Conservation (phyloP, 345 rosid genomes). For the Camelina sativa region DNA sequence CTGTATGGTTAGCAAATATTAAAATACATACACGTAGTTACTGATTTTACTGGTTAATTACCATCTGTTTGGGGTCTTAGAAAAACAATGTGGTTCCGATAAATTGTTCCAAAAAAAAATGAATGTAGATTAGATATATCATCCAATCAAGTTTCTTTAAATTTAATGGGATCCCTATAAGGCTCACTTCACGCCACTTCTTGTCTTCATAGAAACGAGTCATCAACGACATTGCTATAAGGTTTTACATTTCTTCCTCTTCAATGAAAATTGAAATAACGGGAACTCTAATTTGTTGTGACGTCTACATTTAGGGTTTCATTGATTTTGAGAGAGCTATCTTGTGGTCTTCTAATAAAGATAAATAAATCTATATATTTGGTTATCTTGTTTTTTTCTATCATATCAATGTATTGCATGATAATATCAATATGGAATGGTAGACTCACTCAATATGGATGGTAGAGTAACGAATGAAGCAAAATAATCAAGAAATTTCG, state of each 20-base stretch:
- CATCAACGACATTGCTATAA: background rate
- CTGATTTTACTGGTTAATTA: background rate
- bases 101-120: background rate
- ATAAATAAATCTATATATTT: background rate
- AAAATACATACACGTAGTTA: background rate
- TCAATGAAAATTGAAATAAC: background rate
- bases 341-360: background rate
- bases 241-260: background rate
- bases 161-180: background rate
- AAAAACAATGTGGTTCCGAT: background rate
- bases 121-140: background rate
- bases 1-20: background rate
- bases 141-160: background rate
- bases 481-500: slow-evolving; percentile 6
- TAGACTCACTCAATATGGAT: no score
- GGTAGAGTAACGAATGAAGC: background rate
- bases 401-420: background rate
- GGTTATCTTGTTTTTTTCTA: background rate
- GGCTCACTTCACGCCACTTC: background rate
- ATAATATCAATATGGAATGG: background rate
- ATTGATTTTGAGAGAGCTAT: background rate
- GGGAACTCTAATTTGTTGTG: background rate
- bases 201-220: background rate
- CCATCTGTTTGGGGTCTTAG: background rate
- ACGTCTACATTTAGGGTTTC: background rate